Conservation (phyloP, 768 basidiomycete species). For the Leccinum fibrillosum region DNA sequence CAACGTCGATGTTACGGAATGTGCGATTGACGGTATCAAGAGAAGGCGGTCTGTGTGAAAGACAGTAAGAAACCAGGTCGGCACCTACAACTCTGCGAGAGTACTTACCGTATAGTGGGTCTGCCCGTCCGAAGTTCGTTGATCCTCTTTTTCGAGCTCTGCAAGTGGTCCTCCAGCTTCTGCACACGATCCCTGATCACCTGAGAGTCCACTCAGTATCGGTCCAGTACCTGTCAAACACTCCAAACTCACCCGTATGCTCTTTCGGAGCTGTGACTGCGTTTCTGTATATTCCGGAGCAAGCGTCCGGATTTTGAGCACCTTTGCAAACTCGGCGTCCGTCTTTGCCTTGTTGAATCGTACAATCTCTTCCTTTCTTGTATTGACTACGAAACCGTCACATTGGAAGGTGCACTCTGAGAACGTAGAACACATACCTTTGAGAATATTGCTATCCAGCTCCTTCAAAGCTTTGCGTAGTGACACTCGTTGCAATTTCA, state of each 20-base stretch:
- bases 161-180: constrained; percentile 75
- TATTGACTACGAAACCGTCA: constrained; percentile 52
- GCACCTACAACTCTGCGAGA: neutral
- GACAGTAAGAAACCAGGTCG: neutral
- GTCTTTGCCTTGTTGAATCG: constrained; percentile 75
- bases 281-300: constrained; percentile 86
- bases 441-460: constrained; percentile 63
- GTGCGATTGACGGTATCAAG: constrained; percentile 82
- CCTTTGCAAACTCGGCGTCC: constrained; percentile 76
- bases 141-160: constrained; percentile 66
- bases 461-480: constrained; percentile 47
- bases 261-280: constrained; percentile 70
- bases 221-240: neutral
- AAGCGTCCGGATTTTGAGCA: constrained; percentile 71
- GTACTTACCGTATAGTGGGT: constrained; percentile 56
- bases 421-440: constrained; percentile 44
- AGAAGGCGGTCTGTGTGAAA: constrained; percentile 64
- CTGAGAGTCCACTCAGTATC: constrained; percentile 35
- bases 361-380: constrained; percentile 77
- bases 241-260: constrained; percentile 55
- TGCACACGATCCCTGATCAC: constrained; percentile 68
- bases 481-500: constrained; percentile 42
- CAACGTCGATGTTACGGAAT: constrained; percentile 79
- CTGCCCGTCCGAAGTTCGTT: constrained; percentile 59
- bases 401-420: neutral